Conservation (phyloP, 257 asterid genomes). For the Primulina tabacum region DNA sequence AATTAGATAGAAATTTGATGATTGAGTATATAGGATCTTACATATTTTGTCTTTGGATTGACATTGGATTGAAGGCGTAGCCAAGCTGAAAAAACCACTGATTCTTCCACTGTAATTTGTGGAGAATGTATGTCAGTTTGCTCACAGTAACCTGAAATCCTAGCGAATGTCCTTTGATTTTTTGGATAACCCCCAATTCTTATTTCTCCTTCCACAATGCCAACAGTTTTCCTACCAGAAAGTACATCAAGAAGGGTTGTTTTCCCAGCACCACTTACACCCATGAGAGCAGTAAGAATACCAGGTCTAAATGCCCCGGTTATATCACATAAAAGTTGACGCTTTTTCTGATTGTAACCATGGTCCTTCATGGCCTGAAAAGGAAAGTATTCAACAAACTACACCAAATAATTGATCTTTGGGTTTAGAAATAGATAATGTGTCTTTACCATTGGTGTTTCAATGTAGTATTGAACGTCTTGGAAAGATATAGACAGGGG, state of each 20-base stretch:
- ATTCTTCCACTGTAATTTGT: conserved; percentile 39
- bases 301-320: conserved; percentile 39
- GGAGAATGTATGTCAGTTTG: conserved; percentile 41
- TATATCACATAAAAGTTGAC: conserved; percentile 33
- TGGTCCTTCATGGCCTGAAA: conserved; percentile 37
- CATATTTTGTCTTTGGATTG: conserved; percentile 28
- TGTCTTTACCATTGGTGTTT: conserved; percentile 28
- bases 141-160: conserved; percentile 40
- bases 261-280: conserved; percentile 48
- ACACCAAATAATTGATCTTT: not conserved
- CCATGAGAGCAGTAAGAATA: conserved; percentile 39
- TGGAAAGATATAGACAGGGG: conserved; percentile 31
- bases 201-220: conserved; percentile 35
- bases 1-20: not conserved
- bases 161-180: conserved; percentile 33
- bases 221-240: conserved; percentile 40
- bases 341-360: conserved; percentile 29
- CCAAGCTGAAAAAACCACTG: conserved; percentile 38
- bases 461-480: conserved; percentile 33
- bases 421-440: not conserved
- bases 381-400: not conserved
- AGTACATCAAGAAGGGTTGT: conserved; percentile 45
- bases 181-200: conserved; percentile 38
- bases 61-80: conserved; percentile 37
- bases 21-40: conserved; percentile 6